phyloP scores from a whole-genome alignment of 495 filamentous ascomycete genomes.

The Tuber microsphaerosporum region DNA sequence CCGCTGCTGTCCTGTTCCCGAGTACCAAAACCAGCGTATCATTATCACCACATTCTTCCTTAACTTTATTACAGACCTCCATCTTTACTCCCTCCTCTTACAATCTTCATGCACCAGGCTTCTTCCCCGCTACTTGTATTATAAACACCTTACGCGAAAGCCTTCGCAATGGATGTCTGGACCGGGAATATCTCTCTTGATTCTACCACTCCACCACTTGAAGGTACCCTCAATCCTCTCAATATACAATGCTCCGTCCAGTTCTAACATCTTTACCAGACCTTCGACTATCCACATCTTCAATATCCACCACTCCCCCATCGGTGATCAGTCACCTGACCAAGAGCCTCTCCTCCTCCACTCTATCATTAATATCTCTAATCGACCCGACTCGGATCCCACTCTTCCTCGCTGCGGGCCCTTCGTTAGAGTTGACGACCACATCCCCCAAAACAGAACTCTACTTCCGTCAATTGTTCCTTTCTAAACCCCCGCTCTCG shows the following conservation, averaged over 20 bases:
- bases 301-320: slow-evolving; percentile 26
- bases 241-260: background rate
- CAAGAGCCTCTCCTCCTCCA: slow-evolving; percentile 27
- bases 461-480: slow-evolving; percentile 38
- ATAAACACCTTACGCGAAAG: background rate
- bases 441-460: slow-evolving; percentile 28
- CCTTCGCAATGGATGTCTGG: slow-evolving; percentile 29
- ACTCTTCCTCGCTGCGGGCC: slow-evolving; percentile 38
- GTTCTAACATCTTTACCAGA: slow-evolving; percentile 14
- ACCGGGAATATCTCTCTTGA: slow-evolving; percentile 28
- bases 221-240: slow-evolving; percentile 15
- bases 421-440: slow-evolving; percentile 37
- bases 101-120: background rate
- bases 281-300: slow-evolving; percentile 27
- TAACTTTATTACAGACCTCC: background rate
- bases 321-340: slow-evolving; percentile 33
- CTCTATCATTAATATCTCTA: slow-evolving; percentile 29
- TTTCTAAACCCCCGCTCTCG: slow-evolving; percentile 25
- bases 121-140: background rate
- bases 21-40: background rate
- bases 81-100: background rate
- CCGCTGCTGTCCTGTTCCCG: background rate
- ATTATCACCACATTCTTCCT: background rate
- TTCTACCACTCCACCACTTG: slow-evolving; percentile 11
- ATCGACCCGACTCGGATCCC: slow-evolving; percentile 39